Evolutionary conservation across 2,329 filamentous ascomycete species (phyloP).

Genomic region (Paecilomyces formosus): DNA sequence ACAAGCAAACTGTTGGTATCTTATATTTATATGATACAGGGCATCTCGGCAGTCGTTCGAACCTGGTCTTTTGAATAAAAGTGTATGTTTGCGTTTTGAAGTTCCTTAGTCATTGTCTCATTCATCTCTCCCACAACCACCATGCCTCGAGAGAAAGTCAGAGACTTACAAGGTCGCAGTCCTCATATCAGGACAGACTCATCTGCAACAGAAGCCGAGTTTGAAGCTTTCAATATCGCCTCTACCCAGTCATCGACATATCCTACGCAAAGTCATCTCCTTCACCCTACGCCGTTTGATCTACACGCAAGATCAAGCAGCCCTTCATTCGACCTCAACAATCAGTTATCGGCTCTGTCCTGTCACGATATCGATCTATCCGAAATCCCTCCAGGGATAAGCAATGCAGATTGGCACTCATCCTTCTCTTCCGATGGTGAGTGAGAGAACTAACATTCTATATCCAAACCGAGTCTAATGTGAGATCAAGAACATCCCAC

Average conservation of each 20-base stretch:
- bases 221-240: neutral
- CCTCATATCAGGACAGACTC: neutral
- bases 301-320: neutral
- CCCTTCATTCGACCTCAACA: neutral
- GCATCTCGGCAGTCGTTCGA: neutral
- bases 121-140: neutral
- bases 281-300: neutral
- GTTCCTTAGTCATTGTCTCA: neutral
- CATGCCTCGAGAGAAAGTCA: conserved; percentile 2
- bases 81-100: neutral
- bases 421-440: neutral
- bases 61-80: neutral
- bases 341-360: neutral
- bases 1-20: neutral
- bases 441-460: neutral
- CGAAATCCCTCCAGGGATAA: neutral
- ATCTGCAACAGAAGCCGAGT: neutral
- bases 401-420: neutral
- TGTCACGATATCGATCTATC: neutral
- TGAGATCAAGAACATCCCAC: neutral
- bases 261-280: neutral
- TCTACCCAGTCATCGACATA: neutral
- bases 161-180: conserved; percentile 5
- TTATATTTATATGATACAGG: neutral
- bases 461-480: neutral